These are phyloP conservation scores for Collybiopsis confluens DNA, from an alignment of 768 basidiomycete genomes.

Conservation along the genomic window DNA sequence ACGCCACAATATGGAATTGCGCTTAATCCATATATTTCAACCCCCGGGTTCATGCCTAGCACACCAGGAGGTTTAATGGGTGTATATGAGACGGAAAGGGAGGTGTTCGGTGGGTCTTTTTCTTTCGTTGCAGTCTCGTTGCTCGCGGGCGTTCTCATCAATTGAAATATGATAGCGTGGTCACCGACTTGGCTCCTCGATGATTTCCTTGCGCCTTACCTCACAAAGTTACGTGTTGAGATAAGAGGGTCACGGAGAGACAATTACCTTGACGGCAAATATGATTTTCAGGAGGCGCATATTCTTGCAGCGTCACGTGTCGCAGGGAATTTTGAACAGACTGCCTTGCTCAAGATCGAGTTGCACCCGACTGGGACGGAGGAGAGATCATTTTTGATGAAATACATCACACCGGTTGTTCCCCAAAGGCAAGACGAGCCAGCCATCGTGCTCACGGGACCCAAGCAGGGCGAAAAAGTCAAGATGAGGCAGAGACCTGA, in stretches of 20 bases:
- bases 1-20: conserved; percentile 17
- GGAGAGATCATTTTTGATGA: conserved; percentile 32
- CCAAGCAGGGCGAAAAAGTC: conserved; percentile 37
- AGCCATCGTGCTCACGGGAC: conserved; percentile 47
- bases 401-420: conserved; percentile 36
- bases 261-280: conserved; percentile 33
- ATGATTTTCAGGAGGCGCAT: conserved; percentile 26
- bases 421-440: conserved; percentile 38
- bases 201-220: conserved; percentile 20
- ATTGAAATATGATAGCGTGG: conserved; percentile 22
- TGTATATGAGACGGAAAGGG: conserved; percentile 15
- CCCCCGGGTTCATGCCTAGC: conserved; percentile 25
- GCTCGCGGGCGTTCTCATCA: conserved; percentile 4
- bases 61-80: neutral
- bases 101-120: conserved; percentile 16
- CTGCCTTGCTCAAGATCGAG: conserved; percentile 28
- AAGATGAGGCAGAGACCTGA: conserved; percentile 24
- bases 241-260: conserved; percentile 29
- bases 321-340: conserved; percentile 30
- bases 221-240: conserved; percentile 34
- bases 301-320: conserved; percentile 28
- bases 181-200: conserved; percentile 41
- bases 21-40: conserved; percentile 36
- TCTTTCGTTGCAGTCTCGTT: neutral
- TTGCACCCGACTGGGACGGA: conserved; percentile 14